Evolutionary conservation across 176 grass and related monocot species (phyloP), one percentile per base, ranked within the genome.

Genomic region (Miscanthus lutarioriparius): DNA sequence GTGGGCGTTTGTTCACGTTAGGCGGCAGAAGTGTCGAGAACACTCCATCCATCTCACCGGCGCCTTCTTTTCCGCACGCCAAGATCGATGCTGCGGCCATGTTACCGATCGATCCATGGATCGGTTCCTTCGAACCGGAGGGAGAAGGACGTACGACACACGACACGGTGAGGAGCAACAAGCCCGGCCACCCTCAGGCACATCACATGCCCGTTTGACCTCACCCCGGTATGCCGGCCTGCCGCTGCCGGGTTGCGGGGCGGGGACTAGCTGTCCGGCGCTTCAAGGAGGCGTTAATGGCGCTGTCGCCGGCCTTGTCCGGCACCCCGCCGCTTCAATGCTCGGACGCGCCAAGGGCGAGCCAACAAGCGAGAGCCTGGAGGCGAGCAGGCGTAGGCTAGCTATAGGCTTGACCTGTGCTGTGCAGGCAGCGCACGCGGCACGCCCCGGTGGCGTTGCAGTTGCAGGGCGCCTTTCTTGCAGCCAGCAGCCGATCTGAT

Each of bases 241-340:
- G 32, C 32, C 32, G 32, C 32, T 33, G 32, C 17, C 48, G 58
- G 71, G 1, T 1, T 4, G 49, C 17, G 6, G 17, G 44, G 43
- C 43, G 14, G 2, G 2, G 41, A 49, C 16, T 43, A 43, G 81
- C 37, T 40, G 49, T 47, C 47, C 6, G 23, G 16, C 64, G 19
- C 38, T 64, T 40, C 49, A 77, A 82, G 80, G 66, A 62, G 30
- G 33, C 73, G 86, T 82, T 77, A 61, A 62, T 76, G 72, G 44
- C 78, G 0, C 16, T 33, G 59, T 56, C 78, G 63, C 28, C 25
- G 25, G 6, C 40, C 84, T 36, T 15, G 54, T 64, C 76, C 40
- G 22, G 30, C 56, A 38, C 75, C 43, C 43, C 10, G 26, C 77
- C 72, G 82, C 35, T 40, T 76, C 44, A 76, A 40, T 67, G 47